Evolutionary conservation across 306 rosid genomes (phyloP).

Genomic region (Quillaja saponaria): DNA sequence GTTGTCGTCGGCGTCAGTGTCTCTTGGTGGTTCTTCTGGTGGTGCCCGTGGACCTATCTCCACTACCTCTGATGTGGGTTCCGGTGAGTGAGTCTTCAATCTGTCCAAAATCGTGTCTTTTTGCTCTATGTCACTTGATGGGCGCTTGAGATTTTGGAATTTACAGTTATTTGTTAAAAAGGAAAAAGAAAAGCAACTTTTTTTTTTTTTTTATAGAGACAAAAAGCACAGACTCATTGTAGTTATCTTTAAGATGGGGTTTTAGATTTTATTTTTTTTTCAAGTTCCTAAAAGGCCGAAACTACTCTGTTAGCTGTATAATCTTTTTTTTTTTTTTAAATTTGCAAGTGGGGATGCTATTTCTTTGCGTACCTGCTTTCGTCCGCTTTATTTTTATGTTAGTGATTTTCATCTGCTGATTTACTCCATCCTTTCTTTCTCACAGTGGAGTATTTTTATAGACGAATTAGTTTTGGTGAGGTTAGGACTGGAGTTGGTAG

Average conservation of each 20-base stretch:
- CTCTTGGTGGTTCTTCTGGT: constrained; percentile 58
- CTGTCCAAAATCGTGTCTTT: background rate
- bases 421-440: constrained; percentile 1
- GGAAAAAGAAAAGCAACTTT: too few species aligned
- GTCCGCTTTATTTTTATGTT: background rate
- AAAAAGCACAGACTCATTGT: too few species aligned
- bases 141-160: background rate
- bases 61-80: constrained; percentile 77
- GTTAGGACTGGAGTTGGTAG: constrained; percentile 37
- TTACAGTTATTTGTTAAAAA: background rate
- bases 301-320: too few species aligned
- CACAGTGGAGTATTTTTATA: constrained; percentile 27
- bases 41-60: constrained; percentile 72
- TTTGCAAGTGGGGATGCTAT: too few species aligned
- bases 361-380: too few species aligned
- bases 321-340: too few species aligned
- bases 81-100: constrained; percentile 52
- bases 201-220: too few species aligned
- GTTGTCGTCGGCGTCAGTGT: constrained; percentile 47
- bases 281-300: too few species aligned
- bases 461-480: constrained; percentile 36
- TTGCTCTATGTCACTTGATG: background rate
- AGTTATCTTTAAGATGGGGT: too few species aligned
- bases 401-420: constrained; percentile 27
- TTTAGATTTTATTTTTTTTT: too few species aligned